Conservation (phyloP, 495 filamentous ascomycete species). For the Clavariopsis aquatica region DNA sequence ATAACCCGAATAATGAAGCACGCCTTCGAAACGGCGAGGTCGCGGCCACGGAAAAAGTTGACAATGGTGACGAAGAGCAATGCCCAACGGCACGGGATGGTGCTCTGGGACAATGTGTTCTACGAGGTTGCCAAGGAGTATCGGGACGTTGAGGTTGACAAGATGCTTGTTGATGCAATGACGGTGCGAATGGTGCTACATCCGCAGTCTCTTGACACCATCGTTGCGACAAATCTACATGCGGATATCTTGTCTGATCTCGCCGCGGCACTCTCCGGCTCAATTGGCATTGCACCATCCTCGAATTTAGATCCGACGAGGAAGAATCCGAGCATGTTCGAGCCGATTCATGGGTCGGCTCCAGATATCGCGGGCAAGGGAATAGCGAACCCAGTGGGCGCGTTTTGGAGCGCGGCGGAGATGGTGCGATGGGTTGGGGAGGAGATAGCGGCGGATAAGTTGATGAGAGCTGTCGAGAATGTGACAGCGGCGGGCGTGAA, state of each 20-base stretch:
- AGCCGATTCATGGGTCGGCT: conserved; percentile 68
- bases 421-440: conserved; percentile 69
- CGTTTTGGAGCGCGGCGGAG: conserved; percentile 69
- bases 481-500: conserved; percentile 60
- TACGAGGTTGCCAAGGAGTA: conserved; percentile 45
- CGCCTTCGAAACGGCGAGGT: conserved; percentile 46
- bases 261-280: conserved; percentile 49
- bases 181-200: conserved; percentile 47
- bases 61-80: conserved; percentile 51
- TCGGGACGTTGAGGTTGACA: conserved; percentile 44
- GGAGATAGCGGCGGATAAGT: conserved; percentile 54
- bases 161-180: conserved; percentile 51
- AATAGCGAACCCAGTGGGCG: conserved; percentile 69
- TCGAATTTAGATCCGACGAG: conserved; percentile 66
- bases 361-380: conserved; percentile 74
- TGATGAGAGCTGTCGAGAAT: conserved; percentile 62
- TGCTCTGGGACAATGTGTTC: conserved; percentile 48
- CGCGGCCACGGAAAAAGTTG: conserved; percentile 43
- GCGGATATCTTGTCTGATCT: conserved; percentile 51
- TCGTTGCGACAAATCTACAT: conserved; percentile 50
- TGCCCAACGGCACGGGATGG: conserved; percentile 48
- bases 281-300: conserved; percentile 53
- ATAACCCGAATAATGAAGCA: conserved; percentile 48
- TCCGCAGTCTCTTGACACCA: conserved; percentile 46
- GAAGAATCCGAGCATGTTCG: conserved; percentile 64